phyloP scores from a whole-genome alignment of 2,329 filamentous ascomycete genomes.

The Exophiala aquamarina region DNA sequence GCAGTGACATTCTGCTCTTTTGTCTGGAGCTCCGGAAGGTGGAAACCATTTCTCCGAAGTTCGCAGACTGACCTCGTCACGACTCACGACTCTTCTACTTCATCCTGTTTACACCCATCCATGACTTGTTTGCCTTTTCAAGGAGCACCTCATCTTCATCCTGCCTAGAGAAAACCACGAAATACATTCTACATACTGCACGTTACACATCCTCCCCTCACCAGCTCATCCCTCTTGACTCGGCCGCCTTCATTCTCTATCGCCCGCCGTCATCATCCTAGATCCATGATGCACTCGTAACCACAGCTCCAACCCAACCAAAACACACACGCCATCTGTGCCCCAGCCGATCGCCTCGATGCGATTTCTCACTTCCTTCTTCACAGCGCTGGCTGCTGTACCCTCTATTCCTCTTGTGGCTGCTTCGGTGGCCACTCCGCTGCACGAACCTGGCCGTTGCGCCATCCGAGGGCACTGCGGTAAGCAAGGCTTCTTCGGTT shows the following conservation, averaged over 20 bases:
- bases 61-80: too few relatives aligned
- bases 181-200: too few relatives aligned
- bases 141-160: too few relatives aligned
- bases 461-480: constrained; percentile 91
- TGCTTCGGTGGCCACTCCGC: constrained; percentile 39
- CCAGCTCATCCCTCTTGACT: too few relatives aligned
- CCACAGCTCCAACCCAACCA: background rate
- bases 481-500: constrained; percentile 84
- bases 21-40: too few relatives aligned
- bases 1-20: too few relatives aligned
- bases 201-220: too few relatives aligned
- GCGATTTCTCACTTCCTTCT: constrained; percentile 5
- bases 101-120: too few relatives aligned
- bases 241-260: background rate
- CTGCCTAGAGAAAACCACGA: too few relatives aligned
- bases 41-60: too few relatives aligned
- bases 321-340: background rate
- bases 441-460: constrained; percentile 84
- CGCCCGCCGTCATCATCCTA: background rate
- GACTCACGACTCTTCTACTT: too few relatives aligned
- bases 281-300: background rate
- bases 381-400: constrained; percentile 16
- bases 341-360: constrained; percentile 7
- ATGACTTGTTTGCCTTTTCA: too few relatives aligned
- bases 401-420: constrained; percentile 13